Conservation (phyloP, 2,329 filamentous ascomycete species). For the Diaporthe vexans region DNA sequence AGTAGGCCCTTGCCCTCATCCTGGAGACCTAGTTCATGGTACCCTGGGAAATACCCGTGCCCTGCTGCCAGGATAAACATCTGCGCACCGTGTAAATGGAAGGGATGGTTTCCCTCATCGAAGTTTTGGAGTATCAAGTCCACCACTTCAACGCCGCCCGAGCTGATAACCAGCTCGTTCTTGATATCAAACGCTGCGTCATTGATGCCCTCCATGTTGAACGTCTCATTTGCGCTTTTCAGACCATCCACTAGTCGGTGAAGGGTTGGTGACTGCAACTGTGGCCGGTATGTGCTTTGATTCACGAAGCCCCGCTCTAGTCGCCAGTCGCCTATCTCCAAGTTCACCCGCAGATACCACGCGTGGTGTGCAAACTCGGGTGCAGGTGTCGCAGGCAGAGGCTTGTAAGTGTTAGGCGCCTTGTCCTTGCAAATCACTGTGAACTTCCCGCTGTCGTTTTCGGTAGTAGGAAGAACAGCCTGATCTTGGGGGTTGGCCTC, state of each 20-base stretch:
- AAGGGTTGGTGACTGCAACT: constrained; percentile 63
- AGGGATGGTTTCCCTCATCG: constrained; percentile 73
- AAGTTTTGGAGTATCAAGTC: constrained; percentile 74
- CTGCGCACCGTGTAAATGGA: constrained; percentile 75
- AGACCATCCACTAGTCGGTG: constrained; percentile 64
- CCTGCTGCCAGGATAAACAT: constrained; percentile 71
- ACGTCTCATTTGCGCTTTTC: constrained; percentile 58
- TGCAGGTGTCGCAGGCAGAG: constrained; percentile 57
- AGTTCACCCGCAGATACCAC: constrained; percentile 69
- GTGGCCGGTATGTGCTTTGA: constrained; percentile 64
- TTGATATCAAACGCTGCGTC: constrained; percentile 59
- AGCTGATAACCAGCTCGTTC: constrained; percentile 68
- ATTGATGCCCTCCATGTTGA: constrained; percentile 65
- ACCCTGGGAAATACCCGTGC: constrained; percentile 71
- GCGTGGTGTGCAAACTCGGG: constrained; percentile 64
- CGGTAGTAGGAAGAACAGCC: constrained; percentile 53
- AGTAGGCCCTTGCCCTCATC: constrained; percentile 52
- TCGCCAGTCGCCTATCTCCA: constrained; percentile 71
- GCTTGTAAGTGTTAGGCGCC: constrained; percentile 60
- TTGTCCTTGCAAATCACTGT: constrained; percentile 64
- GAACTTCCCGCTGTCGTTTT: constrained; percentile 50
- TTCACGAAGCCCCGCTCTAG: constrained; percentile 73
- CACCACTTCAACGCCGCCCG: constrained; percentile 63
- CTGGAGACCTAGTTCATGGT: constrained; percentile 52
- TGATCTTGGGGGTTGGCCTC: neutral